Conservation (phyloP, 192 early-diverging fungal genomes). For the Backusella psychrophila region DNA sequence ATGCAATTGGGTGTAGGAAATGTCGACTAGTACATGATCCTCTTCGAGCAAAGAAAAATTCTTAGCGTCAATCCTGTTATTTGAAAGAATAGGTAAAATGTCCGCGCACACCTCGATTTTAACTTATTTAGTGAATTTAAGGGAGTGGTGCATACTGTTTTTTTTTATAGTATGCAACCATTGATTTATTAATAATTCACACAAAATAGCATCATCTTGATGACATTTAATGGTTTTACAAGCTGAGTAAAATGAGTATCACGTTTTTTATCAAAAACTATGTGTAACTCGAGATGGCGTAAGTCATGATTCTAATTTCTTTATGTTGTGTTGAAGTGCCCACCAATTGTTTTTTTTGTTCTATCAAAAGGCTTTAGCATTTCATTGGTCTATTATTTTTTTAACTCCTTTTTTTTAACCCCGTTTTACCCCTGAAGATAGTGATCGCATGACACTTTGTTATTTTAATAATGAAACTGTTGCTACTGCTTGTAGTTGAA, state of each 20-base stretch:
- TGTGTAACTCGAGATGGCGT: not conserved
- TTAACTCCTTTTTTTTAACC: not conserved
- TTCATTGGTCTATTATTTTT: not conserved
- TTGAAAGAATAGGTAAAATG: constrained; percentile 28
- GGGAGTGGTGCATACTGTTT: too few relatives aligned
- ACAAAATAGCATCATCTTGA: not conserved
- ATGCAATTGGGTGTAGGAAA: constrained; percentile 50
- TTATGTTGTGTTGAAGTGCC: not conserved
- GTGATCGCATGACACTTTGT: not conserved
- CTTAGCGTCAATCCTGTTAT: constrained; percentile 52
- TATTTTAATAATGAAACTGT: not conserved
- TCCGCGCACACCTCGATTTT: too few relatives aligned
- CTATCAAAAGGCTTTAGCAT: not conserved
- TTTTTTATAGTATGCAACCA: not conserved
- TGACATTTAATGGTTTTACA: not conserved
- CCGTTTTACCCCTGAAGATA: not conserved
- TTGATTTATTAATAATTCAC: not conserved
- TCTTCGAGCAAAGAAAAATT: constrained; percentile 50
- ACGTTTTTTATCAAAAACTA: not conserved
- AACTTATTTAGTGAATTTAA: too few relatives aligned
- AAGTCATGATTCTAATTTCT: not conserved
- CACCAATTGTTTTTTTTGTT: not conserved
- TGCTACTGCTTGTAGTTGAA: not conserved
- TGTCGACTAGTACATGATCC: constrained; percentile 73
- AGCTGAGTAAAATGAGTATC: not conserved